phyloP scores from a whole-genome alignment of 1,139 yeast species.

The Zygoascus meyerae region DNA sequence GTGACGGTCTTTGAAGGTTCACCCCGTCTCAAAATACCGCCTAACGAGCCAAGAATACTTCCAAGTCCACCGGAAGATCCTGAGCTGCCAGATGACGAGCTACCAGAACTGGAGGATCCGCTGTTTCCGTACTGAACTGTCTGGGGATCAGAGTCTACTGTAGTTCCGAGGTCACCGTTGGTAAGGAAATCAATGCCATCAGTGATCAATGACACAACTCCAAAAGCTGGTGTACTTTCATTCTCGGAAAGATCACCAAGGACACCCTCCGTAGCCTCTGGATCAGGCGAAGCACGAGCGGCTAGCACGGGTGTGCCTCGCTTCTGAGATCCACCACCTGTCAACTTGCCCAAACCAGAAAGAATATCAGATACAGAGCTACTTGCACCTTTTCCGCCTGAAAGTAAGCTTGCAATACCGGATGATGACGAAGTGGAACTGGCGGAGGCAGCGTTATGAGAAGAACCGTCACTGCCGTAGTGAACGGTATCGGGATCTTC shows the following conservation, averaged over 20 bases:
- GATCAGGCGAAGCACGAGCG: not conserved
- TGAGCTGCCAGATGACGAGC: not conserved
- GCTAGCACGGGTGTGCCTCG: not conserved
- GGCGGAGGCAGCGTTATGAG: not conserved
- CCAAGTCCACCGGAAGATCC: not conserved
- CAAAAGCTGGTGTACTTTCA: slow-evolving; percentile 4
- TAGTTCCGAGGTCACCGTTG: not conserved
- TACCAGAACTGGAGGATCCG: not conserved
- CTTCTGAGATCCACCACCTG: not conserved
- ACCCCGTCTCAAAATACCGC: not conserved
- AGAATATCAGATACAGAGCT: not conserved
- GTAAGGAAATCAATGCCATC: slow-evolving; percentile 3
- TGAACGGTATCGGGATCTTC: not conserved
- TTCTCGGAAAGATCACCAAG: not conserved
- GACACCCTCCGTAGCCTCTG: not conserved
- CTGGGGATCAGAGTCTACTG: not conserved
- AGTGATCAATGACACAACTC: slow-evolving; percentile 7
- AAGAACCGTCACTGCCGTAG: not conserved
- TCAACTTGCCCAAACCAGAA: not conserved
- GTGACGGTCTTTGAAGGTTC: not conserved
- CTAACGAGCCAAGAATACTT: not conserved
- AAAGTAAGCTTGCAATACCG: not conserved
- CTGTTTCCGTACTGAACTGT: slow-evolving; percentile 1
- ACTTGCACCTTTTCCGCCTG: not conserved
- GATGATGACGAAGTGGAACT: not conserved